Percentiles rank a stretch among this genome's conserved stretches.
phyloP scores from a whole-genome alignment of 23 red algal genomes.

The Porphyridium purpureum region DNA sequence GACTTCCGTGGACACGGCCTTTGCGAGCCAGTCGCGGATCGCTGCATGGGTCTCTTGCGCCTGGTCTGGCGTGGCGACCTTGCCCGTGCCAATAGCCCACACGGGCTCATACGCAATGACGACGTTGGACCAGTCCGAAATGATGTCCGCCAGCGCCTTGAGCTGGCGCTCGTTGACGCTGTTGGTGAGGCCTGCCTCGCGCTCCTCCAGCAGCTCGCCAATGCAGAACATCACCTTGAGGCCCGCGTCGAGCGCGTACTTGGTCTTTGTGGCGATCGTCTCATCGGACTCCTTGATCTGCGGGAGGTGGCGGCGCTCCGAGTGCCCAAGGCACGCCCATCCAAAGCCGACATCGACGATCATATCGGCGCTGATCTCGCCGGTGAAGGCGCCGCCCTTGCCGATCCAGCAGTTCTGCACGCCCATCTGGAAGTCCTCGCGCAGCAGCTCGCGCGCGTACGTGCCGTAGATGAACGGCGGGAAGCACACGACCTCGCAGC shows the following conservation, averaged over 20 bases:
- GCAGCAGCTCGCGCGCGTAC: slow-evolving; percentile 22
- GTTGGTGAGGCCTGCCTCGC: slow-evolving; percentile 47
- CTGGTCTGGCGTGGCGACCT: slow-evolving; percentile 88
- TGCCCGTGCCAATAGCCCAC: slow-evolving; percentile 92
- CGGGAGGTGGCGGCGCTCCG: slow-evolving; percentile 44
- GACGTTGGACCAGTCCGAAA: slow-evolving; percentile 48
- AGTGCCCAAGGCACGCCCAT: slow-evolving; percentile 70
- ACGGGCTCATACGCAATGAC: slow-evolving; percentile 96
- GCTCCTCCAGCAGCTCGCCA: slow-evolving; percentile 68
- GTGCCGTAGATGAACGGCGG: slow-evolving; percentile 52
- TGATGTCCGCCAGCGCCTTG: slow-evolving; percentile 34
- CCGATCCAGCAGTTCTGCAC: slow-evolving; percentile 60
- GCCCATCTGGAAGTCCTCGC: slow-evolving; percentile 37
- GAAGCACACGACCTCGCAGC: slow-evolving; percentile 59
- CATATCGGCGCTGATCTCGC: slow-evolving; percentile 83
- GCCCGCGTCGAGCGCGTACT: slow-evolving; percentile 56
- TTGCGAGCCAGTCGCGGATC: slow-evolving; percentile 45
- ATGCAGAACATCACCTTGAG: slow-evolving; percentile 74
- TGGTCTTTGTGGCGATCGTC: slow-evolving; percentile 57
- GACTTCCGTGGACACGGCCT: slow-evolving; percentile 39
- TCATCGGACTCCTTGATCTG: slow-evolving; percentile 50
- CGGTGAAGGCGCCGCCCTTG: slow-evolving; percentile 70
- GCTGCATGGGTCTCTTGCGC: slow-evolving; percentile 75
- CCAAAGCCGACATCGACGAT: slow-evolving; percentile 28
- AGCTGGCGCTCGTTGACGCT: slow-evolving; percentile 68